Evolutionary conservation across 1,139 yeast species (phyloP).

Genomic region (Suhomyces bolitotheri): DNA sequence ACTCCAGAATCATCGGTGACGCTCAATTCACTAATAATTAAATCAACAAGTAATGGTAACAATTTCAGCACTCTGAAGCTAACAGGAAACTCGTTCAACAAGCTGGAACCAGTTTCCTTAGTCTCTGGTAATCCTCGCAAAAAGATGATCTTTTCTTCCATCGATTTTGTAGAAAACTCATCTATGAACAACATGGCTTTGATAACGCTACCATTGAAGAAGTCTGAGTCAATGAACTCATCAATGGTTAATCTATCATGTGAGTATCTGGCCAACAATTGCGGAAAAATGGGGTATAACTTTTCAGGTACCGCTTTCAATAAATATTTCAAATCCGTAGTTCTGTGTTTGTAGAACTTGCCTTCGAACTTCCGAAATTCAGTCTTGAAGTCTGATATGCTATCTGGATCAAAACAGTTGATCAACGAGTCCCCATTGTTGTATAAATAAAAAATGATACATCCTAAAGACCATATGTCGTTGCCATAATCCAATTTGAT

Average conservation of each 20-base stretch:
- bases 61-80: slow-evolving; percentile 70
- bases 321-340: slow-evolving; percentile 49
- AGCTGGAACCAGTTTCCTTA: slow-evolving; percentile 25
- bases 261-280: slow-evolving; percentile 45
- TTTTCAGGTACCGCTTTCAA: slow-evolving; percentile 43
- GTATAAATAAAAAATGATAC: slow-evolving; percentile 68
- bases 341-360: slow-evolving; percentile 44
- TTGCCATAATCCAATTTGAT: slow-evolving; percentile 58
- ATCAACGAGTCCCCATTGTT: slow-evolving; percentile 49
- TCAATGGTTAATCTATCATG: slow-evolving; percentile 49
- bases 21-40: slow-evolving; percentile 38
- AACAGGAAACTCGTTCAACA: slow-evolving; percentile 70
- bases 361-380: slow-evolving; percentile 45
- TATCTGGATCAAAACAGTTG: slow-evolving; percentile 49
- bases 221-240: slow-evolving; percentile 53
- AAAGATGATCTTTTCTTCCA: slow-evolving; percentile 68
- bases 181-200: slow-evolving; percentile 83
- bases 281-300: slow-evolving; percentile 33
- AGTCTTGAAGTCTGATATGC: slow-evolving; percentile 47
- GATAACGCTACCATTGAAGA: slow-evolving; percentile 77
- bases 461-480: slow-evolving; percentile 83
- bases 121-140: slow-evolving; percentile 57
- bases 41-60: slow-evolving; percentile 63
- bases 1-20: slow-evolving; percentile 19
- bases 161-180: slow-evolving; percentile 74